Conservation (phyloP, 805 yeast genomes). For the Danielia oregonensis region DNA sequence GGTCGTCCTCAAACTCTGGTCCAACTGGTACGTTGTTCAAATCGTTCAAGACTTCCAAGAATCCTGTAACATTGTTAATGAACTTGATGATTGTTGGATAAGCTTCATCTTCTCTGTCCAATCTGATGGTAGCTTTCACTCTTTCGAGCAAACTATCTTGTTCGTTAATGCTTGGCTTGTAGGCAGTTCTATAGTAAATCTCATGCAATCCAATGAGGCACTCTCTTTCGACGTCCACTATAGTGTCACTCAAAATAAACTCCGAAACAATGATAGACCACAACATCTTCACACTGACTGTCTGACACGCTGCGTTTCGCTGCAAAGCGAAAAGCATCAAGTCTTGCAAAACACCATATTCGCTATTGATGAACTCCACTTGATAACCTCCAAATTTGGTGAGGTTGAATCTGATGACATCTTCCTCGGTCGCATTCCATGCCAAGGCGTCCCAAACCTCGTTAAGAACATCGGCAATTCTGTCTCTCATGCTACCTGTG, state of each 20-base stretch:
- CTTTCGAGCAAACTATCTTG: slow-evolving; percentile 51
- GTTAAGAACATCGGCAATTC: slow-evolving; percentile 52
- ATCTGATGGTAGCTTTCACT: slow-evolving; percentile 45
- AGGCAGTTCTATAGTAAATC: slow-evolving; percentile 53
- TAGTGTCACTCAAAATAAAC: slow-evolving; percentile 52
- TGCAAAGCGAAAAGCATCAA: slow-evolving; percentile 68
- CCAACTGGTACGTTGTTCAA: slow-evolving; percentile 73
- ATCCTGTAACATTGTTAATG: slow-evolving; percentile 53
- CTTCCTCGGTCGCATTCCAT: slow-evolving; percentile 54
- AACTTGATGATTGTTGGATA: slow-evolving; percentile 46
- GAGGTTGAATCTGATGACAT: slow-evolving; percentile 54
- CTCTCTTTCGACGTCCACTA: slow-evolving; percentile 60
- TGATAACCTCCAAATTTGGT: slow-evolving; percentile 68
- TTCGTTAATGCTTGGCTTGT: slow-evolving; percentile 53
- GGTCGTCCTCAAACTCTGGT: slow-evolving; percentile 81
- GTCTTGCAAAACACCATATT: slow-evolving; percentile 59
- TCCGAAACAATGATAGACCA: slow-evolving; percentile 74
- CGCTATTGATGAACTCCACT: slow-evolving; percentile 53
- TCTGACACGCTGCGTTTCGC: slow-evolving; percentile 55
- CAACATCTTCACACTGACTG: slow-evolving; percentile 59
- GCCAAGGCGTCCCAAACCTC: slow-evolving; percentile 76
- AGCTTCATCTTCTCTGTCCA: slow-evolving; percentile 66
- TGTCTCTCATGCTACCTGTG: slow-evolving; percentile 58
- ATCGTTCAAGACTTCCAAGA: slow-evolving; percentile 62
- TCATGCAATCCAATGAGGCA: slow-evolving; percentile 62